Conservation (phyloP, 495 filamentous ascomycete genomes). For the Penicillium soppii region DNA sequence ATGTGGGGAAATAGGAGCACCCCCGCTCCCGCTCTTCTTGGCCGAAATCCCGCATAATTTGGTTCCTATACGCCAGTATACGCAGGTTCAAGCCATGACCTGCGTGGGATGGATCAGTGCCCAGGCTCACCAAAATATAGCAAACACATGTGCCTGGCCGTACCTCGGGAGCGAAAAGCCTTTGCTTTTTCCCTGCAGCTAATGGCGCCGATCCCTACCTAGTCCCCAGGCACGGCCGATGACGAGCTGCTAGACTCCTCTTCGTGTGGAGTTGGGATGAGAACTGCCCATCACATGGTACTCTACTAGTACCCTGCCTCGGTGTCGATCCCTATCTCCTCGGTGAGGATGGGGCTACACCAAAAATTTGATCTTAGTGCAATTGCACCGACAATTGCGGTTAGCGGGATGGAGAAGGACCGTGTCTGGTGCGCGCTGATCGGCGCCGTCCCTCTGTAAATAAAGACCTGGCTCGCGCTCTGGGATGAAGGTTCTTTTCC, state of each 20-base stretch:
- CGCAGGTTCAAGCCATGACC: neutral
- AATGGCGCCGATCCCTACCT: constrained; percentile 1
- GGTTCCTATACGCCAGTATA: constrained; percentile 1
- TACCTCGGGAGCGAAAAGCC: neutral
- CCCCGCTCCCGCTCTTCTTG: constrained; percentile 5
- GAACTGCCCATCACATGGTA: constrained; percentile 19
- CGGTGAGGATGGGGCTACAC: constrained; percentile 7
- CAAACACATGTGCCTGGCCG: constrained; percentile 5
- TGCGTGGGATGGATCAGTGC: neutral
- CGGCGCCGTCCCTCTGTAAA: constrained; percentile 14
- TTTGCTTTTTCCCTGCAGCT: neutral
- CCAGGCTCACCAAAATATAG: neutral
- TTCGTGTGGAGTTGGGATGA: constrained; percentile 3
- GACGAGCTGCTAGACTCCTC: neutral
- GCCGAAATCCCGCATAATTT: constrained; percentile 2
- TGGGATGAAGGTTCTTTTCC: neutral
- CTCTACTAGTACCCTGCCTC: constrained; percentile 13
- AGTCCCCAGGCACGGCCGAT: constrained; percentile 6
- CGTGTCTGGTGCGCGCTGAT: constrained; percentile 19
- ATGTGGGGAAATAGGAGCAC: neutral
- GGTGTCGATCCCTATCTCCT: constrained; percentile 22
- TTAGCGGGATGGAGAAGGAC: constrained; percentile 6
- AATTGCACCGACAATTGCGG: constrained; percentile 8
- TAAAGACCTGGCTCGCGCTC: constrained; percentile 23
- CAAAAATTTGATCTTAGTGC: neutral